A percentile compares a stretch with the other conserved stretches of the same genome.
Evolutionary conservation across 2,329 filamentous ascomycete genomes (phyloP).

Genomic region (Xylariaceae sp.): DNA sequence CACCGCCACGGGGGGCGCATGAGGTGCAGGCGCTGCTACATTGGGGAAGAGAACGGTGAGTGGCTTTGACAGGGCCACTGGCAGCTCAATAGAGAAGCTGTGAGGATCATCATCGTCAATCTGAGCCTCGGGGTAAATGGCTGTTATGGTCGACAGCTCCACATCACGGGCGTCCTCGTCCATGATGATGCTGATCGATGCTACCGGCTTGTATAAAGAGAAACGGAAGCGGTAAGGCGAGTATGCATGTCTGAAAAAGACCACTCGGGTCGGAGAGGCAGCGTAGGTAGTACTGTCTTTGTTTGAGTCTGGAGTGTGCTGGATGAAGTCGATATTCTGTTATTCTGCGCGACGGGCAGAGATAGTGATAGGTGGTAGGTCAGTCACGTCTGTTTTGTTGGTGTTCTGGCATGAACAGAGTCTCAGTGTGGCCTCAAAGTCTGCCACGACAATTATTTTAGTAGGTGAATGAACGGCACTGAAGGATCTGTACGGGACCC

Average conservation of each 20-base stretch:
- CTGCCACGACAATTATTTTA: too few species aligned
- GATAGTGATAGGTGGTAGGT: background rate
- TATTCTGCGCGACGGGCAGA: background rate
- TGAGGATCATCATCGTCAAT: constrained; percentile 40
- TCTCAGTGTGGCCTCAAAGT: too few species aligned
- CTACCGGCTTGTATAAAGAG: constrained; percentile 22
- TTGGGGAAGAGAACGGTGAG: constrained; percentile 55
- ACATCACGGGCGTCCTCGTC: constrained; percentile 46
- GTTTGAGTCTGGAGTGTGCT: constrained; percentile 1
- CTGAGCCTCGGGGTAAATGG: constrained; percentile 63
- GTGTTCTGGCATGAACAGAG: background rate
- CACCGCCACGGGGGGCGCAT: constrained; percentile 16
- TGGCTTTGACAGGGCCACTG: constrained; percentile 49
- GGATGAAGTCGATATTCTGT: background rate
- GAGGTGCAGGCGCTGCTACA: constrained; percentile 34
- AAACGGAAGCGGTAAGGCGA: constrained; percentile 10
- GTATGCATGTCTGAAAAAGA: constrained; percentile 19
- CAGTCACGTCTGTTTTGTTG: background rate
- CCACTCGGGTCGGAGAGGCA: background rate
- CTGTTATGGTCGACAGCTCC: constrained; percentile 56
- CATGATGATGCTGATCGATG: constrained; percentile 24
- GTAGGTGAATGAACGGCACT: too few species aligned
- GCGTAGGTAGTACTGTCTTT: constrained; percentile 2
- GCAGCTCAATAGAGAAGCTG: constrained; percentile 52
- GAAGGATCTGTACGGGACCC: too few species aligned